Evolutionary conservation across 1,139 yeast species (phyloP), one percentile per base, ranked within the genome.

Genomic region (Scheffersomyces stambukii): DNA sequence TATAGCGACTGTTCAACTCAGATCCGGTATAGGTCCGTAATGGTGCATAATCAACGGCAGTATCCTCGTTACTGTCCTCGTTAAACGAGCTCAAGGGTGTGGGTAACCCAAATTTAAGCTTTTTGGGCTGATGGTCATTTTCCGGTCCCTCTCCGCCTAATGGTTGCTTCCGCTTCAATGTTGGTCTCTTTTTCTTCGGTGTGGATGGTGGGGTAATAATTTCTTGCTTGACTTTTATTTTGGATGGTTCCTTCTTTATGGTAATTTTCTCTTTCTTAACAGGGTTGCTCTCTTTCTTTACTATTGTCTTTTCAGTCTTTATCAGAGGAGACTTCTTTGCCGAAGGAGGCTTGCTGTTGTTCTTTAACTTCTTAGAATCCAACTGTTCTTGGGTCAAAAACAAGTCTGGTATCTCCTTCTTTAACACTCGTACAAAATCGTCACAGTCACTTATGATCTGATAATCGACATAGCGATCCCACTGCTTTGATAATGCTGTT

Each of bases 391-490:
- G 82, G 11, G 72, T 64, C 43, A 64, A 58, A 54, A 77, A 78
- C 42, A 78, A 64, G 42, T 64, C 72, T 1, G 89, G 88, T 6
- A 75, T 55, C 24, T 74, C 70, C 13, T 36, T 36, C 40, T 67
- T 67, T 30, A 83, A 56, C 18, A 66, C 59, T 13, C 59, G 54
- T 13, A 88, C 80, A 76, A 94, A 89, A 21, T 68, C 70, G 52
- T 89, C 97, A 50, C 96, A 84, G 50, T 86, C 96, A 29, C 80
- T 62, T 31, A 76, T 59, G 5, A 89, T 68, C 61, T 89, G 91
- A 46, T 77, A 83, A 47, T 82, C 91, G 25, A 82, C 68, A 30
- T 60, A 59, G 20, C 55, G 67, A 8, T 66, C 65, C 89, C 91
- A 82, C 37, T 64, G 61, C 31, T 57, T 60, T 19, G 64, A 57